Conservation (phyloP, 768 basidiomycete species). For the Tylopilus rubrobrunneus region DNA sequence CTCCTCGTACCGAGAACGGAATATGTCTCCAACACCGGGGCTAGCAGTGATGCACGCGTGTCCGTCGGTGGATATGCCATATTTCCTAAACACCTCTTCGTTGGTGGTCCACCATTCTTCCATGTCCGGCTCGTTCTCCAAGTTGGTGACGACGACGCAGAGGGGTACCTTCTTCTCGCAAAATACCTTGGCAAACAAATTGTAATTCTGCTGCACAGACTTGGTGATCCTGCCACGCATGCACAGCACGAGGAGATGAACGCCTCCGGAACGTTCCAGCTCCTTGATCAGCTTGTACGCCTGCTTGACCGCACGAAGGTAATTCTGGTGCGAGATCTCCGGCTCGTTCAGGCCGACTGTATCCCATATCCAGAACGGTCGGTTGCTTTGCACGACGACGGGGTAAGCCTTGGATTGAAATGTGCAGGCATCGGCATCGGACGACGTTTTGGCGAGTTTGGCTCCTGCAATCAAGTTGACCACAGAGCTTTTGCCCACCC, state of each 20-base stretch:
- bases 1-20: constrained; percentile 29
- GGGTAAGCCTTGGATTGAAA: constrained; percentile 26
- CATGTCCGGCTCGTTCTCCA: constrained; percentile 35
- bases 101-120: constrained; percentile 39
- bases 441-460: constrained; percentile 28
- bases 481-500: constrained; percentile 38
- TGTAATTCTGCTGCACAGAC: constrained; percentile 36
- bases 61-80: constrained; percentile 28
- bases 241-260: constrained; percentile 38
- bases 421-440: constrained; percentile 33
- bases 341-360: constrained; percentile 32
- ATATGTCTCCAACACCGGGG: constrained; percentile 20
- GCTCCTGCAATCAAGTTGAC: constrained; percentile 37
- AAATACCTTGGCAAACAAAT: constrained; percentile 35
- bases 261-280: constrained; percentile 31
- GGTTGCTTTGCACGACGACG: constrained; percentile 11
- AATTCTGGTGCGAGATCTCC: constrained; percentile 15
- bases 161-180: constrained; percentile 37
- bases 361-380: constrained; percentile 28
- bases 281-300: constrained; percentile 32
- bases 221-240: constrained; percentile 38
- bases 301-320: constrained; percentile 25
- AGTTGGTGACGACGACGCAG: constrained; percentile 35
- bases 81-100: constrained; percentile 25
- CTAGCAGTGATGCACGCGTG: constrained; percentile 42